phyloP scores from a whole-genome alignment of 306 rosid genomes.

The Ammopiptanthus mongolicus region DNA sequence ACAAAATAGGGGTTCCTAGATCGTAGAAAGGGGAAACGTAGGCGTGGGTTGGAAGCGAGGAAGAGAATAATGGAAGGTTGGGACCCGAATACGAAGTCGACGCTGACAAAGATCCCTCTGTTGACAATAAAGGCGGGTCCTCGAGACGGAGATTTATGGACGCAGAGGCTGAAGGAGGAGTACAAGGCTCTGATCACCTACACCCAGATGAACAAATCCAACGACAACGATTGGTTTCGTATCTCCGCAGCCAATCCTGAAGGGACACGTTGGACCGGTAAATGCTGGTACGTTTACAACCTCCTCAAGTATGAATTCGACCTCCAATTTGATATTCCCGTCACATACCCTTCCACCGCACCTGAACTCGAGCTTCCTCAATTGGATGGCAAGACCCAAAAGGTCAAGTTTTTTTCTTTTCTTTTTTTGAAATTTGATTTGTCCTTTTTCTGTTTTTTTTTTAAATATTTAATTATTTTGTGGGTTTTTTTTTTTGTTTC shows the following conservation, averaged over 20 bases:
- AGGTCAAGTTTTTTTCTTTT: slow-evolving; percentile 34
- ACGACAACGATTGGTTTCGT: slow-evolving; percentile 97
- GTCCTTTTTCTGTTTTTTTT: not conserved
- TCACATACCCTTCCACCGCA: slow-evolving; percentile 92
- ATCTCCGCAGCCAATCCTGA: slow-evolving; percentile 86
- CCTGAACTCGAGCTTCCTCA: slow-evolving; percentile 97
- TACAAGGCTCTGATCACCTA: slow-evolving; percentile 84
- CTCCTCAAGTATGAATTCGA: slow-evolving; percentile 98
- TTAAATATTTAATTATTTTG: too few relatives aligned
- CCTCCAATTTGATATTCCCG: slow-evolving; percentile 93
- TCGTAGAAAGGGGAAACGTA: not conserved
- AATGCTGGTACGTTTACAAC: slow-evolving; percentile 94
- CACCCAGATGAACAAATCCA: slow-evolving; percentile 98
- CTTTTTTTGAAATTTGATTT: not conserved
- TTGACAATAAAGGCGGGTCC: slow-evolving; percentile 85
- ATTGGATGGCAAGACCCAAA: slow-evolving; percentile 95
- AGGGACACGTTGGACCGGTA: slow-evolving; percentile 96
- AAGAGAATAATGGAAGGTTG: slow-evolving; percentile 74
- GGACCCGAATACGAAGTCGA: slow-evolving; percentile 97
- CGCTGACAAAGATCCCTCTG: slow-evolving; percentile 86
- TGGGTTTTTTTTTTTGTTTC: slow-evolving; percentile 9
- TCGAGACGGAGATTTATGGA: slow-evolving; percentile 83
- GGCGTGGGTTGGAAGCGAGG: not conserved
- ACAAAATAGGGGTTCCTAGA: not conserved
- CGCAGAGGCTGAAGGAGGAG: slow-evolving; percentile 88